Evolutionary conservation across 768 basidiomycete species (phyloP).

Genomic region (Termitomyces heimii): DNA sequence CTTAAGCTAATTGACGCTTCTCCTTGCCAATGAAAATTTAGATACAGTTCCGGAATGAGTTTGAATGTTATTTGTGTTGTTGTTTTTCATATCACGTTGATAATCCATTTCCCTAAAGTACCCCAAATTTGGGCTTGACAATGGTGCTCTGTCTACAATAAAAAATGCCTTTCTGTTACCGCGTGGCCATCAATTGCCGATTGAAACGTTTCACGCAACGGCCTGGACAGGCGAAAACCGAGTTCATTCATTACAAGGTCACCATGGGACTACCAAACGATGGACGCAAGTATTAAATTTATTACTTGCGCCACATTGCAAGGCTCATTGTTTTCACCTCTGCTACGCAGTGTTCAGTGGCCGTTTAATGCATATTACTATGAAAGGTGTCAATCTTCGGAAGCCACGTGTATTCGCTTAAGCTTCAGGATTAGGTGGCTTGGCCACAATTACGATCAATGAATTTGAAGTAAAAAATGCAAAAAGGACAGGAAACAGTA

Average conservation of each 20-base stretch:
- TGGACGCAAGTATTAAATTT: background rate
- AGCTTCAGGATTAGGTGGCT: slow-evolving; percentile 9
- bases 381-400: background rate
- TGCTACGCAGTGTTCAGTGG: background rate
- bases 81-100: background rate
- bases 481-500: background rate
- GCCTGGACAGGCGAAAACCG: background rate
- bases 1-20: background rate
- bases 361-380: background rate
- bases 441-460: background rate
- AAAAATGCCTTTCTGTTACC: background rate
- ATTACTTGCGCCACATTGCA: slow-evolving; percentile 10
- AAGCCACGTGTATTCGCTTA: slow-evolving; percentile 11
- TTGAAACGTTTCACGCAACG: background rate
- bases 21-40: background rate
- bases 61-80: background rate
- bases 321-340: background rate
- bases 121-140: background rate
- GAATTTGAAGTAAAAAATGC: slow-evolving; percentile 5
- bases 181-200: slow-evolving; percentile 3
- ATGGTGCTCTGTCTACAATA: background rate
- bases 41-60: background rate
- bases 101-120: background rate
- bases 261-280: background rate
- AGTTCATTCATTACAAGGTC: background rate